phyloP scores from a whole-genome alignment of 2,329 filamentous ascomycete genomes.

The Lasiodiplodia gonubiensis region DNA sequence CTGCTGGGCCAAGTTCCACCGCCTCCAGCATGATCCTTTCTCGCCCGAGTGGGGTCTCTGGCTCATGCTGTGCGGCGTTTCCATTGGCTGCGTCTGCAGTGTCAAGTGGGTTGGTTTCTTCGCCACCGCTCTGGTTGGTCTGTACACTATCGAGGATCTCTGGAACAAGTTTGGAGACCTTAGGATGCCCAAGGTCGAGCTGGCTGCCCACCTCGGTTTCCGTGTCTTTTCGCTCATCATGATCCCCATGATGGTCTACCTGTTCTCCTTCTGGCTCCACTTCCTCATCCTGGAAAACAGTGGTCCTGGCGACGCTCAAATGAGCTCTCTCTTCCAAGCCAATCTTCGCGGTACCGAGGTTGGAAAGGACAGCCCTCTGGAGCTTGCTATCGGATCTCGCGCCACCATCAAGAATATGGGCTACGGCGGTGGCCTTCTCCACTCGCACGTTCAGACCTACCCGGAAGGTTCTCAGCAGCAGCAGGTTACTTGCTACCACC shows the following conservation, averaged over 20 bases:
- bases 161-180: constrained; percentile 98
- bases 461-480: constrained; percentile 93
- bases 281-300: constrained; percentile 93
- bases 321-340: constrained; percentile 99
- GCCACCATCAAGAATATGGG: constrained; percentile 99
- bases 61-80: constrained; percentile 91
- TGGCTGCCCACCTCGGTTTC: constrained; percentile 78
- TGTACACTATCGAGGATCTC: constrained; percentile 95
- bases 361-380: constrained; percentile 90
- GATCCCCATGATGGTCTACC: constrained; percentile 87
- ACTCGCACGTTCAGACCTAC: constrained; percentile 95
- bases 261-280: constrained; percentile 93
- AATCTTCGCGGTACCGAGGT: constrained; percentile 94
- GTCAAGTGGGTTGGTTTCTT: constrained; percentile 99
- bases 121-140: constrained; percentile 88
- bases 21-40: constrained; percentile 83
- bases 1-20: constrained; percentile 97
- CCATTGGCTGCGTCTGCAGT: constrained; percentile 97
- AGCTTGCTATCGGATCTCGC: constrained; percentile 86
- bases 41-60: constrained; percentile 92
- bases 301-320: constrained; percentile 97
- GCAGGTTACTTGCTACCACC: constrained; percentile 98
- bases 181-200: constrained; percentile 78
- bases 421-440: constrained; percentile 92
- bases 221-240: constrained; percentile 87